A percentile compares a stretch with the other conserved stretches of the same genome.
Evolutionary conservation across 441 rosid species (phyloP).

Genomic region (Arabidopsis lyrata): DNA sequence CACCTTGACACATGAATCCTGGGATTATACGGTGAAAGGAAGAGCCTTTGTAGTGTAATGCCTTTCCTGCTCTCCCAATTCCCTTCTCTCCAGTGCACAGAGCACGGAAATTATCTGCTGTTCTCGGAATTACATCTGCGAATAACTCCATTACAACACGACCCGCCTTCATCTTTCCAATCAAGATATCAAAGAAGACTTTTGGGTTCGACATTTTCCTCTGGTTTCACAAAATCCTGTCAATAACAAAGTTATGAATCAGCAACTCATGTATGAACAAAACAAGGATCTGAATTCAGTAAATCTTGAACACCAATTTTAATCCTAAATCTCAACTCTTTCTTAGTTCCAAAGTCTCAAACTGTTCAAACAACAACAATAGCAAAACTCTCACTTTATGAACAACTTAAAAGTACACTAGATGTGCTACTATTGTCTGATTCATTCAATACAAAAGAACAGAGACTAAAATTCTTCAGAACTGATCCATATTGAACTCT

Average conservation of each 20-base stretch:
- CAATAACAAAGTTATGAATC: background rate
- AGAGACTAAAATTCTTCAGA: background rate
- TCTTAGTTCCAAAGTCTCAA: background rate
- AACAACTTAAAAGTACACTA: background rate
- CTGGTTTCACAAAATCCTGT: constrained; percentile 12
- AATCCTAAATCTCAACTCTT: background rate
- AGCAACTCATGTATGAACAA: background rate
- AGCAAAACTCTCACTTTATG: background rate
- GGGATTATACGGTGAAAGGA: constrained; percentile 80
- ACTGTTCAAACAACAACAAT: constrained; percentile 4
- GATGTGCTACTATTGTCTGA: background rate
- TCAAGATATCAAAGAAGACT: constrained; percentile 68
- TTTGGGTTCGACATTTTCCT: constrained; percentile 64
- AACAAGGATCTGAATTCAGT: background rate
- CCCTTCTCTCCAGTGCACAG: constrained; percentile 83
- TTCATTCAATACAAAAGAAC: background rate
- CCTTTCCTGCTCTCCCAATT: constrained; percentile 59
- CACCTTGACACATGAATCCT: constrained; percentile 85
- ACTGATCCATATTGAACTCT: background rate
- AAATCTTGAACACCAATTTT: background rate
- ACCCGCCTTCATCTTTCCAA: constrained; percentile 65
- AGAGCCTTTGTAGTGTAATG: constrained; percentile 76
- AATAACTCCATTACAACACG: constrained; percentile 78
- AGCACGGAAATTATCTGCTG: constrained; percentile 79
- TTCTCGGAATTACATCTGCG: constrained; percentile 67